Base-by-base conservation (phyloP, 495 filamentous ascomycete genomes). In the Letharia columbiana region DNA sequence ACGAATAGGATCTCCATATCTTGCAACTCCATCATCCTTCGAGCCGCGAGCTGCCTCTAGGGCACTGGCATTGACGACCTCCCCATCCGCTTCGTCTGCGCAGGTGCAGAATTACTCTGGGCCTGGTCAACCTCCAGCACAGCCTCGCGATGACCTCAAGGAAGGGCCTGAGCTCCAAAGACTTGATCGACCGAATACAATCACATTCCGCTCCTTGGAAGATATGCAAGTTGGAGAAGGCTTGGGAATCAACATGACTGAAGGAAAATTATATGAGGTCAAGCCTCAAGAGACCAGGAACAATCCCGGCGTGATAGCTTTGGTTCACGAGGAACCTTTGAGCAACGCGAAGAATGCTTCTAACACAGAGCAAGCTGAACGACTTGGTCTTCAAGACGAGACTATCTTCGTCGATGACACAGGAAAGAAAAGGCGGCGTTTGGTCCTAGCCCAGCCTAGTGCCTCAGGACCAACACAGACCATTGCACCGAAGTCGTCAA, bases 371-470 rank as follows among this genome's bases (percentile, higher is more conserved):
- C 58, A 4, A 35, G 39, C 12, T 58, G 41, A 61, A 20, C 58
- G 15, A 7, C 58, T 2, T 20, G 2, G 8, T 60, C 58, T 49
- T 42, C 64, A 61, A 28, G 23, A 23, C 20, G 77, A 75, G 69
- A 73, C 71, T 33, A 54, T 66, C 33, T 49, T 78, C 39, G 42
- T 78, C 61, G 80, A 80, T 56, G 62, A 62, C 28, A 70, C 70
- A 3, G 78, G 79, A 12, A 72, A 68, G 35, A 83, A 80, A 69
- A 75, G 78, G 49, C 73, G 75, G 28, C 73, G 64, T 42, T 57
- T 78, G n/a, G 65, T 77, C 12, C 62, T 75, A 9, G 60, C 31
- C 18, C 58, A 40, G 37, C 20, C 13, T 23, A 59, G 10, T 41
- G 42, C 9, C 13, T 23, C 17, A 15, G 57, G 8, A 50, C 13